A percentile compares a stretch with the other conserved stretches of the same genome.
These are phyloP conservation scores for Debaryomyces prosopidis DNA, from an alignment of 805 yeast species.

Conservation along the genomic window DNA sequence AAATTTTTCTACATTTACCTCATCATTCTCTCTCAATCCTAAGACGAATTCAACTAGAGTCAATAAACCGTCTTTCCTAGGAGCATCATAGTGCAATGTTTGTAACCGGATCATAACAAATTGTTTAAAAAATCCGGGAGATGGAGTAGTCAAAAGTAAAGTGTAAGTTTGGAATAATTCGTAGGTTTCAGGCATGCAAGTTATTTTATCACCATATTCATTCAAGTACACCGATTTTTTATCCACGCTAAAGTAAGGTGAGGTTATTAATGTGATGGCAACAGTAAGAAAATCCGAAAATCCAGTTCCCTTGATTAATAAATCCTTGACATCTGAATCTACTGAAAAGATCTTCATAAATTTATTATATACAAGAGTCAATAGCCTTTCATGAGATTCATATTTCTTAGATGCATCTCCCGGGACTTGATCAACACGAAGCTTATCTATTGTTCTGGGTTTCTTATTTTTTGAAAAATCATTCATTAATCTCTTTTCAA, in stretches of 20 bases:
- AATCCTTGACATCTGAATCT: slow-evolving; percentile 51
- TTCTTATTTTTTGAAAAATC: slow-evolving; percentile 38
- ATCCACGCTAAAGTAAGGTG: slow-evolving; percentile 26
- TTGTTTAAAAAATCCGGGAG: slow-evolving; percentile 46
- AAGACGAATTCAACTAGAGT: slow-evolving; percentile 74
- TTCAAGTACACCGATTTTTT: slow-evolving; percentile 7
- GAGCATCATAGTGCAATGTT: slow-evolving; percentile 53
- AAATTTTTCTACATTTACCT: slow-evolving; percentile 63
- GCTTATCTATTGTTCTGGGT: slow-evolving; percentile 20
- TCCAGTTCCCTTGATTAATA: slow-evolving; percentile 66
- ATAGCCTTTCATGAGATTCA: slow-evolving; percentile 17
- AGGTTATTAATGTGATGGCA: slow-evolving; percentile 42
- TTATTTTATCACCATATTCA: slow-evolving; percentile 30
- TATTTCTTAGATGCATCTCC: slow-evolving; percentile 16
- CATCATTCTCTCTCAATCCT: slow-evolving; percentile 75
- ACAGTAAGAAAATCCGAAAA: slow-evolving; percentile 58
- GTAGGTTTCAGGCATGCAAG: slow-evolving; percentile 59
- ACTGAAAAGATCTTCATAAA: slow-evolving; percentile 35
- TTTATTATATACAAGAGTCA: slow-evolving; percentile 27
- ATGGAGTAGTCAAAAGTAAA: slow-evolving; percentile 50
- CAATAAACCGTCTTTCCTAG: slow-evolving; percentile 61
- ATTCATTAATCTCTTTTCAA: slow-evolving; percentile 58
- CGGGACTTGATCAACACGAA: slow-evolving; percentile 10
- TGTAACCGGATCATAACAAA: slow-evolving; percentile 54
- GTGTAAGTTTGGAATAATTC: slow-evolving; percentile 64